Evolutionary conservation across 1,284 basidiomycete genomes (phyloP).

Genomic region (Boletus calvinii): DNA sequence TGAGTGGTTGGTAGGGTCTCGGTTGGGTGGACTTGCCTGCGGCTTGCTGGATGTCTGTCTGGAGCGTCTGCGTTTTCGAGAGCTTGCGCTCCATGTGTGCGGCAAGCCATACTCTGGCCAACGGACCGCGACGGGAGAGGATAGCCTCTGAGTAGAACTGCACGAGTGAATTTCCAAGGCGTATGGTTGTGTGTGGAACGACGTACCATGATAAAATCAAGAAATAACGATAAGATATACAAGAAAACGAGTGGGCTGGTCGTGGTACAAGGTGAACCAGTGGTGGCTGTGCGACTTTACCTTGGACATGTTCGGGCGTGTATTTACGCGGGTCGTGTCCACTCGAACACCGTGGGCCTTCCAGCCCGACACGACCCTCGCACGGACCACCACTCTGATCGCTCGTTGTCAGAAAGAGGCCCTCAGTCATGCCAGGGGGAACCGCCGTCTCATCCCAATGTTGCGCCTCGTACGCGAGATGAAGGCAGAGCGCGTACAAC

Average conservation of each 20-base stretch:
- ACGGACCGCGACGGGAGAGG: slow-evolving; percentile 87
- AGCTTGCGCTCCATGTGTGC: slow-evolving; percentile 99
- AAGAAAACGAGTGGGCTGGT: slow-evolving; percentile 16
- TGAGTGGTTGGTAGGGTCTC: background rate
- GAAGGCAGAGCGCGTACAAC: slow-evolving; percentile 50
- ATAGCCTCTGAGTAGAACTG: slow-evolving; percentile 94
- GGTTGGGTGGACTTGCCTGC: slow-evolving; percentile 59
- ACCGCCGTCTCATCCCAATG: slow-evolving; percentile 28
- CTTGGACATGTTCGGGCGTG: slow-evolving; percentile 1
- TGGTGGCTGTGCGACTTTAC: slow-evolving; percentile 19
- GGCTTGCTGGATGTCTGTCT: slow-evolving; percentile 92
- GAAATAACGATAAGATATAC: slow-evolving; percentile 22
- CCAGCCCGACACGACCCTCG: slow-evolving; percentile 28
- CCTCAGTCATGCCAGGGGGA: slow-evolving; percentile 35
- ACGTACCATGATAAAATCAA: slow-evolving; percentile 33
- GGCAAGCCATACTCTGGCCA: slow-evolving; percentile 97
- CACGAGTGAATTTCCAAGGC: background rate
- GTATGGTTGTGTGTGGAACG: background rate
- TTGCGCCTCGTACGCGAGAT: slow-evolving; percentile 45
- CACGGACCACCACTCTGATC: slow-evolving; percentile 29
- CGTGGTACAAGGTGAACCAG: slow-evolving; percentile 21
- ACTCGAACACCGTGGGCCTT: slow-evolving; percentile 21
- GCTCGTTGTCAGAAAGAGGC: slow-evolving; percentile 42
- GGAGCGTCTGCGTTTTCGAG: slow-evolving; percentile 91
- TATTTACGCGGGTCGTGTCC: too few relatives aligned